phyloP scores from a whole-genome alignment of 2,329 filamentous ascomycete genomes.

The Trichoderma endophyticum region DNA sequence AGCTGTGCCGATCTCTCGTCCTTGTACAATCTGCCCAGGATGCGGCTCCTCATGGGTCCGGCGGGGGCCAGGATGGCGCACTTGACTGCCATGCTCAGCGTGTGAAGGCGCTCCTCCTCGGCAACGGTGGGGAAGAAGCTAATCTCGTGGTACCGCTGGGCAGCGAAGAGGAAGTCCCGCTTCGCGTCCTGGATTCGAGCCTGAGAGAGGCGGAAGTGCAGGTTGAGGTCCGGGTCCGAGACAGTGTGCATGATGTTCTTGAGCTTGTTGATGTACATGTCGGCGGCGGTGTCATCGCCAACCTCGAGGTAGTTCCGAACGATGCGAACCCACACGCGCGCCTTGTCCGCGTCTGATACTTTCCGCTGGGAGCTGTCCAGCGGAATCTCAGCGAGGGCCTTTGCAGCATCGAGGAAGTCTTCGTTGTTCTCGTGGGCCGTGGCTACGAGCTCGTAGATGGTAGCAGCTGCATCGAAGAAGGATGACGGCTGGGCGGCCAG shows the following conservation, averaged over 20 bases:
- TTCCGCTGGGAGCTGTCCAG: slow-evolving; percentile 86
- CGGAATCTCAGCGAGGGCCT: slow-evolving; percentile 75
- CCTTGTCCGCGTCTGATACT: slow-evolving; percentile 77
- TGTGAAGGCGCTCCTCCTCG: slow-evolving; percentile 80
- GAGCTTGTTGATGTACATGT: slow-evolving; percentile 87
- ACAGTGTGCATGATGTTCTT: slow-evolving; percentile 87
- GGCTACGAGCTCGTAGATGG: slow-evolving; percentile 76
- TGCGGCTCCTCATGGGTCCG: slow-evolving; percentile 76
- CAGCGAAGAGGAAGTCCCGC: slow-evolving; percentile 83
- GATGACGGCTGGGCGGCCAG: slow-evolving; percentile 60
- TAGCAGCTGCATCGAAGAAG: slow-evolving; percentile 80
- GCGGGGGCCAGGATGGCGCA: slow-evolving; percentile 92
- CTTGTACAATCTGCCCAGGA: slow-evolving; percentile 83
- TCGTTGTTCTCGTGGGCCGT: slow-evolving; percentile 79
- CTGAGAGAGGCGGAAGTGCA: slow-evolving; percentile 88
- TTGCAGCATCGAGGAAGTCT: slow-evolving; percentile 75
- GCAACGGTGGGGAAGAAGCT: slow-evolving; percentile 75
- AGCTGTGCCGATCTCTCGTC: slow-evolving; percentile 78
- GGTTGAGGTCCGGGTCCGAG: slow-evolving; percentile 65
- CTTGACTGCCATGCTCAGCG: slow-evolving; percentile 81
- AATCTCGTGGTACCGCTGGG: slow-evolving; percentile 83
- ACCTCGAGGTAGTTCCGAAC: slow-evolving; percentile 92
- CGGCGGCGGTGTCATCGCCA: slow-evolving; percentile 81
- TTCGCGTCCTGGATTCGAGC: slow-evolving; percentile 91
- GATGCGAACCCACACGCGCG: slow-evolving; percentile 86